Evolutionary conservation across 2,329 filamentous ascomycete species (phyloP).

Genomic region (Gremmenia infestans): DNA sequence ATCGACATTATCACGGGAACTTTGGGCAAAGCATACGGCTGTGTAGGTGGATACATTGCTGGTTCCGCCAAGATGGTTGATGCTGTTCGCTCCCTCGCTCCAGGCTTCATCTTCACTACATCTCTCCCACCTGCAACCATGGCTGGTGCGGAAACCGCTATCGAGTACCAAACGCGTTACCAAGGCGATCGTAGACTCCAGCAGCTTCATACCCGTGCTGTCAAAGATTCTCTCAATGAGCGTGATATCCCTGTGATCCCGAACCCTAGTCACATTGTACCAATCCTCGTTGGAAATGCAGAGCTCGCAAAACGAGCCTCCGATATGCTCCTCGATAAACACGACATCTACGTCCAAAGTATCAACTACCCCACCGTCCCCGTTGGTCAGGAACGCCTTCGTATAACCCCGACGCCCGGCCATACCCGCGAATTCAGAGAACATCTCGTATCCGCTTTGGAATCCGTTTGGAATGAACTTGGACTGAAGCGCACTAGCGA

Average conservation of each 20-base stretch:
- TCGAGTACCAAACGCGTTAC: slow-evolving; percentile 87
- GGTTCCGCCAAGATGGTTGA: slow-evolving; percentile 84
- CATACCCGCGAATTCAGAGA: slow-evolving; percentile 82
- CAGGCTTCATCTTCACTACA: slow-evolving; percentile 98
- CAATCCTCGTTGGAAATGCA: slow-evolving; percentile 88
- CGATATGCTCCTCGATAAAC: slow-evolving; percentile 83
- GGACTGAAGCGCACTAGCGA: slow-evolving; percentile 88
- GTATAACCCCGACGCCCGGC: slow-evolving; percentile 92
- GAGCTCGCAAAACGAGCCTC: slow-evolving; percentile 88
- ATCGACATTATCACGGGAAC: slow-evolving; percentile 98
- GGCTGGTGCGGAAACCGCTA: slow-evolving; percentile 86
- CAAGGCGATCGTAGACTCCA: slow-evolving; percentile 85
- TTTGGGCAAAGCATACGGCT: slow-evolving; percentile 95
- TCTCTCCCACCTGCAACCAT: slow-evolving; percentile 94
- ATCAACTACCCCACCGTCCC: slow-evolving; percentile 99
- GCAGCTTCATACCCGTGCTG: slow-evolving; percentile 91
- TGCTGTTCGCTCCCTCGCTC: slow-evolving; percentile 86
- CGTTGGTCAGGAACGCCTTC: slow-evolving; percentile 92
- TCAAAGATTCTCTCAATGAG: slow-evolving; percentile 76
- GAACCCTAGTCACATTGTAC: slow-evolving; percentile 95
- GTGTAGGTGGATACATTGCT: slow-evolving; percentile 96
- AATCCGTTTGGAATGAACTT: slow-evolving; percentile 83
- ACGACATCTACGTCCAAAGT: slow-evolving; percentile 94
- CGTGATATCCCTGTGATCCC: slow-evolving; percentile 94
- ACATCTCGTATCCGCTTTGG: slow-evolving; percentile 76